These are phyloP conservation scores for Hypoxylon rickii DNA, from an alignment of 495 filamentous ascomycete genomes.

Conservation along the genomic window DNA sequence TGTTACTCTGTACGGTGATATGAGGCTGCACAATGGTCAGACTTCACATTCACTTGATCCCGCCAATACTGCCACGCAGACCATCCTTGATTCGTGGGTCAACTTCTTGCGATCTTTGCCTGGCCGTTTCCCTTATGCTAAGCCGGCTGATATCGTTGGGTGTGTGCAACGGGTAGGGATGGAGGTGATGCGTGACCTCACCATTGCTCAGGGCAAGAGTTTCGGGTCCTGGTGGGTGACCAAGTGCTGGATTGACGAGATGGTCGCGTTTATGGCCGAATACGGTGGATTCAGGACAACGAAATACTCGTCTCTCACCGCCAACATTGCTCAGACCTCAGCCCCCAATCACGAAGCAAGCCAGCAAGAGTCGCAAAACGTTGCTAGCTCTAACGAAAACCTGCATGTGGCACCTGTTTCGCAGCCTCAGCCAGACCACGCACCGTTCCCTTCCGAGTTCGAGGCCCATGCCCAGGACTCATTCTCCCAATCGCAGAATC, in stretches of 20 bases:
- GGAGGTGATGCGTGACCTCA: constrained; percentile 76
- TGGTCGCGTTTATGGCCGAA: constrained; percentile 89
- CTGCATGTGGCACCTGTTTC: constrained; percentile 41
- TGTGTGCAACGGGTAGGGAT: constrained; percentile 71
- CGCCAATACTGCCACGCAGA: constrained; percentile 42
- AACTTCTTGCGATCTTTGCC: constrained; percentile 78
- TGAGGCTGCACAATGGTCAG: constrained; percentile 49
- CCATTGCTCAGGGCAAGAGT: constrained; percentile 78
- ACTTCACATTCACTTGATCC: constrained; percentile 18
- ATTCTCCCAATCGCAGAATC: constrained; percentile 40
- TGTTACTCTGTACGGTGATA: constrained; percentile 57
- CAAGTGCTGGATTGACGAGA: constrained; percentile 97
- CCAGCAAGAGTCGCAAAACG: constrained; percentile 45
- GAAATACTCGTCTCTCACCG: constrained; percentile 21
- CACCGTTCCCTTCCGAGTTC: constrained; percentile 45
- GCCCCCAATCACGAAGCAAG: constrained; percentile 29
- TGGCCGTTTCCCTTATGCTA: constrained; percentile 71
- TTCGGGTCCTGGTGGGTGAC: constrained; percentile 98
- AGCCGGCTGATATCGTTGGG: constrained; percentile 67
- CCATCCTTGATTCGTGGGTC: constrained; percentile 84
- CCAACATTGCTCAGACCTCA: constrained; percentile 37
- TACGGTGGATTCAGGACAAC: constrained; percentile 87
- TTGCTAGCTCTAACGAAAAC: constrained; percentile 52
- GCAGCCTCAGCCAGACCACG: constrained; percentile 47
- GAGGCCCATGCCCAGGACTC: constrained; percentile 36